phyloP scores from a whole-genome alignment of 257 asterid species.

The Dorcoceras hygrometricum region DNA sequence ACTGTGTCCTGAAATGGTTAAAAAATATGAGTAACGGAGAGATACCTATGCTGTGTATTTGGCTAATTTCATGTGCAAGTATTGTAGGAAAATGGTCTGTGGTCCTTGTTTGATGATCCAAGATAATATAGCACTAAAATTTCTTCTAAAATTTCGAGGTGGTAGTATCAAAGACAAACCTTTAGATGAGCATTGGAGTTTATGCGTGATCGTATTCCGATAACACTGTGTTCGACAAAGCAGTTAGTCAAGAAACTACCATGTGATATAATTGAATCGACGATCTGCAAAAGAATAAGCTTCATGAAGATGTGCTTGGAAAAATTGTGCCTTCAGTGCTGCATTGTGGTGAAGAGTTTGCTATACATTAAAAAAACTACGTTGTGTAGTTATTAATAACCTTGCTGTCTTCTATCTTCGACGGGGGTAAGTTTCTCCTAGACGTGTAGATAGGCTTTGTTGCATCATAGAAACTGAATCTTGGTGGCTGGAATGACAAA shows the following conservation, averaged over 20 bases:
- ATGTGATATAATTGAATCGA: conserved; percentile 84
- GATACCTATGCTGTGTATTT: background rate
- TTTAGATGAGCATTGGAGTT: conserved; percentile 69
- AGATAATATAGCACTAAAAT: background rate
- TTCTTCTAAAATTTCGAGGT: background rate
- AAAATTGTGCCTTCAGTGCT: background rate
- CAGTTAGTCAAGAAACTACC: conserved; percentile 83
- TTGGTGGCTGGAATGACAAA: conserved; percentile 67
- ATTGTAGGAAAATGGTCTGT: background rate
- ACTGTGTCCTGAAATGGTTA: conserved; percentile 67
- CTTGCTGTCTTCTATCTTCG: conserved; percentile 86
- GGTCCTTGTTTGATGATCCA: background rate
- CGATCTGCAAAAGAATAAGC: conserved; percentile 53
- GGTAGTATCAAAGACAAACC: conserved; percentile 37
- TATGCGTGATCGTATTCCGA: conserved; percentile 88
- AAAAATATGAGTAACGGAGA: conserved; percentile 1
- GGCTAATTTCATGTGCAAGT: background rate
- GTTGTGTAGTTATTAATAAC: conserved; percentile 30
- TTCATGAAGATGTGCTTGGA: conserved; percentile 20
- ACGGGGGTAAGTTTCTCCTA: conserved; percentile 94
- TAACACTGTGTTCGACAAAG: conserved; percentile 83
- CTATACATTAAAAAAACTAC: background rate
- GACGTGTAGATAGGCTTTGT: conserved; percentile 91
- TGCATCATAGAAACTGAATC: conserved; percentile 94
- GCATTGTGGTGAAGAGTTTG: background rate